Evolutionary conservation across 495 filamentous ascomycete genomes (phyloP).

Genomic region (Lichenothelia convexa): DNA sequence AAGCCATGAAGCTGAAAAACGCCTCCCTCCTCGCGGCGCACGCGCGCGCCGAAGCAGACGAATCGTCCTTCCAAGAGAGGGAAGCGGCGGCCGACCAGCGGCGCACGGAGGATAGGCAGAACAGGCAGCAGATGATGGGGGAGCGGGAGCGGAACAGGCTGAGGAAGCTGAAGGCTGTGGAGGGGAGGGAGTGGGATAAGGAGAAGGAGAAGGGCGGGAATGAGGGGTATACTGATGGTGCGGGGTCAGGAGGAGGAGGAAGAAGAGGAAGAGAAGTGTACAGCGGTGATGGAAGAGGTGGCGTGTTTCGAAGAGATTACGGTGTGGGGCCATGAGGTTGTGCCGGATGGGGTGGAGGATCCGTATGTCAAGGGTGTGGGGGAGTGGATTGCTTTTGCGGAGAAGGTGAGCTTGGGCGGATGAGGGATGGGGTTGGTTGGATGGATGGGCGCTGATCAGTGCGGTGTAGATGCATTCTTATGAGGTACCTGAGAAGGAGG

Average conservation of each 20-base stretch:
- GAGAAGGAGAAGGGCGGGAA: slow-evolving; percentile 55
- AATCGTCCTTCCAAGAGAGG: slow-evolving; percentile 45
- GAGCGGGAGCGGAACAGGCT: slow-evolving; percentile 56
- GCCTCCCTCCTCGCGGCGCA: slow-evolving; percentile 40
- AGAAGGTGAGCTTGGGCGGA: slow-evolving; percentile 24
- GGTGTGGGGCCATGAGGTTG: slow-evolving; percentile 63
- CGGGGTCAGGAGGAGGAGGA: too few species aligned
- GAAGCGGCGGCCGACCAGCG: slow-evolving; percentile 33
- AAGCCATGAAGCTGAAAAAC: slow-evolving; percentile 40
- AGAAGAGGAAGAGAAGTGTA: slow-evolving; percentile 28
- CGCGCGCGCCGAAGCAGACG: slow-evolving; percentile 47
- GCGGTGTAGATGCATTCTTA: too few species aligned
- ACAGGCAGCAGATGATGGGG: slow-evolving; percentile 41
- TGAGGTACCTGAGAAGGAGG: too few species aligned
- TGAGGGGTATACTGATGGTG: too few species aligned
- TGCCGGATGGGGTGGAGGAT: slow-evolving; percentile 31
- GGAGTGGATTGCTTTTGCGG: slow-evolving; percentile 73
- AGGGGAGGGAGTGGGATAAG: slow-evolving; percentile 61
- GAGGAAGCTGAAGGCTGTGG: slow-evolving; percentile 47
- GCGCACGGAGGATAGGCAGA: slow-evolving; percentile 35
- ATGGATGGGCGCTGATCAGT: too few species aligned
- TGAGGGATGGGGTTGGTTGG: too few species aligned
- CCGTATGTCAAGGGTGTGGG: slow-evolving; percentile 43
- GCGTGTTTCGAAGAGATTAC: slow-evolving; percentile 58
- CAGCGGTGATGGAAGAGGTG: slow-evolving; percentile 42